Evolutionary conservation across 805 yeast genomes (phyloP).

Genomic region (Saccharomycopsis fodiens): DNA sequence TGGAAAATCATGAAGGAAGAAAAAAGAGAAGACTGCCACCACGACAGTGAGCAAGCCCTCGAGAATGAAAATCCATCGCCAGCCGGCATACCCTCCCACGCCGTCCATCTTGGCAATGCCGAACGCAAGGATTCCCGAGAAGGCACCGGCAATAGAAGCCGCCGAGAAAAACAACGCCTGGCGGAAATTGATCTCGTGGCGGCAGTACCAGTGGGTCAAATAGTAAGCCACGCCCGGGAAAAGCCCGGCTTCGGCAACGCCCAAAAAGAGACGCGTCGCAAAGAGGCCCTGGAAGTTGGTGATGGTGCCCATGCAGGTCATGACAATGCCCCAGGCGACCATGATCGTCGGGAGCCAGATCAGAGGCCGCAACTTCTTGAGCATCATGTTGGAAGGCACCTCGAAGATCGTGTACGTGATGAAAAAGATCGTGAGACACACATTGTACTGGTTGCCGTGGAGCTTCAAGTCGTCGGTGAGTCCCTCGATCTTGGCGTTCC

Average conservation of each 20-base stretch:
- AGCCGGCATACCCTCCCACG: slow-evolving; percentile 33
- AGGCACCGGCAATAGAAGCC: slow-evolving; percentile 32
- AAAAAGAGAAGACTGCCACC: slow-evolving; percentile 30
- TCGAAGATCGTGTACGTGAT: slow-evolving; percentile 43
- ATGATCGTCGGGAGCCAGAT: slow-evolving; percentile 39
- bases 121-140: slow-evolving; percentile 36
- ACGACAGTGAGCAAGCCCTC: slow-evolving; percentile 38
- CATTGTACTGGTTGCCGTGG: slow-evolving; percentile 35
- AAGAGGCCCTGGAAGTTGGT: slow-evolving; percentile 35
- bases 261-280: slow-evolving; percentile 39
- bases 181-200: slow-evolving; percentile 32
- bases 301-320: slow-evolving; percentile 42
- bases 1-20: slow-evolving; percentile 37
- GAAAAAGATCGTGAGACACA: slow-evolving; percentile 39
- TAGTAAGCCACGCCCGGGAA: slow-evolving; percentile 35
- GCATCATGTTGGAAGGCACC: slow-evolving; percentile 39
- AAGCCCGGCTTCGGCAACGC: slow-evolving; percentile 35
- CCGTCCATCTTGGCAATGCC: slow-evolving; percentile 29
- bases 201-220: slow-evolving; percentile 33
- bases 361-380: slow-evolving; percentile 39
- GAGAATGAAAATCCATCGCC: slow-evolving; percentile 38
- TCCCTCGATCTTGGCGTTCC: slow-evolving; percentile 47
- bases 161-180: slow-evolving; percentile 33
- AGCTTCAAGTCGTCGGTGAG: slow-evolving; percentile 36
- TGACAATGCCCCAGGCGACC: slow-evolving; percentile 43